Percentiles rank a stretch among this genome's conserved stretches.
Conservation (phyloP, 352 stramenopile species). For the Blastocystis sp. region DNA sequence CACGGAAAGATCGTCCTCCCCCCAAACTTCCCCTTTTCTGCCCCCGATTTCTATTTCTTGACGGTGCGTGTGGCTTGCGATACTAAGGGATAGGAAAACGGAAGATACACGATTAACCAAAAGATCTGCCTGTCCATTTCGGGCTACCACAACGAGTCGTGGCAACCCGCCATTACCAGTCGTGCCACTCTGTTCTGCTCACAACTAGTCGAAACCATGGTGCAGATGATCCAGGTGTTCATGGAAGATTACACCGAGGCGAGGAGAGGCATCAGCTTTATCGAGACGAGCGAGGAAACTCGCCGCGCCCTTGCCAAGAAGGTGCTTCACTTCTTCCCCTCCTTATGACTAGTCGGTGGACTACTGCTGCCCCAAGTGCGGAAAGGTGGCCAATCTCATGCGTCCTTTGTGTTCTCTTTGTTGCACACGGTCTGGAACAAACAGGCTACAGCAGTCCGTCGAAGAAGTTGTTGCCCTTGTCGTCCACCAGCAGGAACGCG, state of each 20-base stretch:
- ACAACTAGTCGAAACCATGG: constrained; percentile 45
- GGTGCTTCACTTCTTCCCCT: background rate
- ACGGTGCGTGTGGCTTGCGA: background rate
- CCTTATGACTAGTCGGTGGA: constrained; percentile 5
- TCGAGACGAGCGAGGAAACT: background rate
- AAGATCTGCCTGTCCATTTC: constrained; percentile 67
- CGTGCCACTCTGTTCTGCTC: background rate
- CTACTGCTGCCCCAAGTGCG: constrained; percentile 24
- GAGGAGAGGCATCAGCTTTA: constrained; percentile 26
- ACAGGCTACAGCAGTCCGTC: constrained; percentile 63
- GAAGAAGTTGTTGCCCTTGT: constrained; percentile 85
- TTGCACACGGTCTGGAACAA: background rate
- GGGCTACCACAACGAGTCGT: constrained; percentile 45
- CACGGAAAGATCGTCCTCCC: constrained; percentile 72
- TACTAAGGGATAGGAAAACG: constrained; percentile 50
- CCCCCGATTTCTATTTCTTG: constrained; percentile 66
- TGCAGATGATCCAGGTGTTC: constrained; percentile 58
- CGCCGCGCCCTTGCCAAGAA: background rate
- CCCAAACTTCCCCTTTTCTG: constrained; percentile 62
- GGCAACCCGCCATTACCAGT: constrained; percentile 52
- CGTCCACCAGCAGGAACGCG: constrained; percentile 85
- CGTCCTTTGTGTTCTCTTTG: background rate
- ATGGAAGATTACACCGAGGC: constrained; percentile 30
- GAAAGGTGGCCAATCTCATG: background rate
- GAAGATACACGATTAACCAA: constrained; percentile 30